Conservation (phyloP, 768 basidiomycete genomes). For the Tulasnella sp. region DNA sequence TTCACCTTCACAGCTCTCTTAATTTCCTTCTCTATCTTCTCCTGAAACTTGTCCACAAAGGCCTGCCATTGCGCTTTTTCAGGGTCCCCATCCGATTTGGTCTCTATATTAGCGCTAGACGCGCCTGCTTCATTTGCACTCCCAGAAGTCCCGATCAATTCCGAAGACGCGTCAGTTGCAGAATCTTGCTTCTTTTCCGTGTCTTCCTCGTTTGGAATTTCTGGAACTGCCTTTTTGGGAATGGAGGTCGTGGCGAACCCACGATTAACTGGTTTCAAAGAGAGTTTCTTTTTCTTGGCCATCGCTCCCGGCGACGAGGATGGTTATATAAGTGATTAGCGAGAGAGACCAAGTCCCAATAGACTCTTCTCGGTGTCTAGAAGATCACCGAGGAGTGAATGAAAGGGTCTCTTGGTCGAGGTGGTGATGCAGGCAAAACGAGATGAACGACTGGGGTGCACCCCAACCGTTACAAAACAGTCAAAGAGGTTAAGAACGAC, state of each 20-base stretch:
- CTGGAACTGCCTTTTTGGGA: conserved; percentile 45
- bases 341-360: too few relatives aligned
- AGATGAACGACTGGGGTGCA: too few relatives aligned
- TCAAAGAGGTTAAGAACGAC: too few relatives aligned
- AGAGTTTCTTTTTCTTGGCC: conserved; percentile 79
- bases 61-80: conserved; percentile 42
- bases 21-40: conserved; percentile 81
- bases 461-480: too few relatives aligned
- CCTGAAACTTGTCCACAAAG: conserved; percentile 70
- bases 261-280: conserved; percentile 57
- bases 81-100: conserved; percentile 8
- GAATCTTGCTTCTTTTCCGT: conserved; percentile 1
- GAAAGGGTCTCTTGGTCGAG: not conserved
- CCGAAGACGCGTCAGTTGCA: not conserved
- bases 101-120: conserved; percentile 25
- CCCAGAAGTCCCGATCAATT: not conserved
- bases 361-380: too few relatives aligned
- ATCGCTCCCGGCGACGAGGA: conserved; percentile 26
- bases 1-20: conserved; percentile 53
- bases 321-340: not conserved
- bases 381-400: too few relatives aligned
- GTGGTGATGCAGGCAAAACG: not conserved
- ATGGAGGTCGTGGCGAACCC: conserved; percentile 75
- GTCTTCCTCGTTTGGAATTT: not conserved
- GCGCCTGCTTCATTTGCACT: conserved; percentile 23